Conservation (phyloP, 345 rosid genomes). For the Populus pruinosa region DNA sequence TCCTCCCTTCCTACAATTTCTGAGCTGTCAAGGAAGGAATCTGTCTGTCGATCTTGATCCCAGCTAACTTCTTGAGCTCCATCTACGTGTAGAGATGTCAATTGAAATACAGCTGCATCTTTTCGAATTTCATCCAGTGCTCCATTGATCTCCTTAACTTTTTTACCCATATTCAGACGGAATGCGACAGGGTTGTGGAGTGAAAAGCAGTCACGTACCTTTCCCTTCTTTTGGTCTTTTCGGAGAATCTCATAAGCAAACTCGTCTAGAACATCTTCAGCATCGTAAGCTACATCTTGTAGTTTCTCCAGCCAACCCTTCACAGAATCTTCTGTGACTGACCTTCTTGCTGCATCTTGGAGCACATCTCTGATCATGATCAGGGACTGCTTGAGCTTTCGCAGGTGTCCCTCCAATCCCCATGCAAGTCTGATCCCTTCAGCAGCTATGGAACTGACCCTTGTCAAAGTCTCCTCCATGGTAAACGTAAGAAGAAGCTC, state of each 20-base stretch:
- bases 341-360: background rate
- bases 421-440: background rate
- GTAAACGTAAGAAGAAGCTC: constrained; percentile 4
- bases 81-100: background rate
- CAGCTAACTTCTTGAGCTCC: background rate
- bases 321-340: background rate
- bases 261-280: constrained; percentile 7
- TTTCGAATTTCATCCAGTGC: background rate
- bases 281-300: background rate
- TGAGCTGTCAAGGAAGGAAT: background rate
- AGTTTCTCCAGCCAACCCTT: background rate
- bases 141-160: background rate
- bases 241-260: constrained; percentile 3
- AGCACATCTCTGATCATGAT: background rate
- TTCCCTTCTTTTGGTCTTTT: background rate
- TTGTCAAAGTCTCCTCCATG: background rate
- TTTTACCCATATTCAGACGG: background rate
- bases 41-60: background rate
- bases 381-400: background rate
- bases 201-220: background rate
- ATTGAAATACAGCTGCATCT: background rate
- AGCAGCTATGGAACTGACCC: background rate
- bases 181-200: background rate
- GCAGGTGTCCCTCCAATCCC: background rate
- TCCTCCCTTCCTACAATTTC: constrained; percentile 8